Evolutionary conservation across 257 asterid genomes (phyloP), one percentile per base, ranked within the genome.

Genomic region (Catharanthus roseus): DNA sequence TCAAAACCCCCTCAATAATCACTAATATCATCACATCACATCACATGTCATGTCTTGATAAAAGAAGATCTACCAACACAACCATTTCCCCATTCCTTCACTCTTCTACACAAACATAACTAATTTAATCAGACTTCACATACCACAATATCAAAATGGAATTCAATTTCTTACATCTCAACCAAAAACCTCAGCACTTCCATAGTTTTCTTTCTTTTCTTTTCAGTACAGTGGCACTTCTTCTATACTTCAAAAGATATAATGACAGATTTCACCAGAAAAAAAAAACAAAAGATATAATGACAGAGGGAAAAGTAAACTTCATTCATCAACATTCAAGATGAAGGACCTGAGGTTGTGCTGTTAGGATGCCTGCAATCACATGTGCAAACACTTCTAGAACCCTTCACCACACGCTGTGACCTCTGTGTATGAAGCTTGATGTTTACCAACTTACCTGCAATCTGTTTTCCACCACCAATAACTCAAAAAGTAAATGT

Each of bases 371-470:
- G 86, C 71, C 86, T 83, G 85, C 99, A 95, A 19, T 88, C 93
- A 45, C 99, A 95, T 26, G 84, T 84, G 75, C 99, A 95, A 12
- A 79, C 6, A 72, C 88, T 82, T 87, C 99, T 83, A 23, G 99
- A 87, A 77, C 69, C 97, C 76, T 86, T 88, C 84, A 89, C 99
- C 44, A 86, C 92, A 2, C 97, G 96, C 71, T 91, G 99, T 21
- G 88, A 82, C 82, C 99, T 87, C 78, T 97, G 78, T 34, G 75
- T 68, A 28, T 91, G 97, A 67, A 95, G 99, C 87, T 86, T 91
- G 74, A 91, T 78, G 88, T 89, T 95, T 50, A 83, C 83, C 86
- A 91, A 68, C 86, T 95, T 95, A 31, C 96, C 99, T 34, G 89
- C 90, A 67, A 95, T 86, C 99, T 95, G 93, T 72, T 69, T 31